Base-by-base conservation (phyloP, 176 grass and related monocot species). In the Eragrostis curvula region DNA sequence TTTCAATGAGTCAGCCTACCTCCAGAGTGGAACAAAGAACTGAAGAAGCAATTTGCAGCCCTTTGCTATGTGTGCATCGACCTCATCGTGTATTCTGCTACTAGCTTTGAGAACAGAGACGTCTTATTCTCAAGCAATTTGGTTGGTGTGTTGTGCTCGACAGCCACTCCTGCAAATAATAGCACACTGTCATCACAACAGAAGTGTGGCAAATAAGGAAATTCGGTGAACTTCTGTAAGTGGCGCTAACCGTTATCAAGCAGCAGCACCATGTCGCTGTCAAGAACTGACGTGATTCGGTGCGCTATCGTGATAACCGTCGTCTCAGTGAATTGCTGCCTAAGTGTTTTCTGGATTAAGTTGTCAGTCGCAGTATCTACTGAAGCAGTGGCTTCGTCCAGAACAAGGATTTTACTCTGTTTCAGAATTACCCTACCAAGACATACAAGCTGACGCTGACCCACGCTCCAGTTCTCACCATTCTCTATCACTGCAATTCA, bases 381-480 rank as follows among this genome's bases (percentile, higher is more conserved):
- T 0, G 87, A 97, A 78, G 89, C 89, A 0, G 89, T 97, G 36
- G 89, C 91, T 88, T 91, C 94, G 70, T 97, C 94, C 17, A 97
- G 81, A 30, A 94, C 90, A 55, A 97, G 81, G 57, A 91, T 84
- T 21, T 88, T 97, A 23, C 88, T 94, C 53, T 84, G 89, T 61
- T 97, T 94, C 76, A 92, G 68, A 58, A 97, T 94, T 30, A 94
- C 85, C 45, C 86, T 86, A 1, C 89, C 91, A 2, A 94, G 86
- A 24, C 91, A 94, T 2, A 92, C 82, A 4, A 92, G 85, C 80
- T 94, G 94, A 58, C 87, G 89, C 79, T 97, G 87, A 15, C 89
- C 94, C 30, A 97, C 84, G 21, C 91, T 97, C 94, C 94, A 94
- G 71, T 94, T 98, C 75, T 98, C 92, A n/a, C 96, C 96, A 60